Percentiles rank a stretch among this genome's conserved stretches.
These are phyloP conservation scores for Colletotrichum orbiculare DNA, from an alignment of 2,329 filamentous ascomycete genomes.

Conservation along the genomic window DNA sequence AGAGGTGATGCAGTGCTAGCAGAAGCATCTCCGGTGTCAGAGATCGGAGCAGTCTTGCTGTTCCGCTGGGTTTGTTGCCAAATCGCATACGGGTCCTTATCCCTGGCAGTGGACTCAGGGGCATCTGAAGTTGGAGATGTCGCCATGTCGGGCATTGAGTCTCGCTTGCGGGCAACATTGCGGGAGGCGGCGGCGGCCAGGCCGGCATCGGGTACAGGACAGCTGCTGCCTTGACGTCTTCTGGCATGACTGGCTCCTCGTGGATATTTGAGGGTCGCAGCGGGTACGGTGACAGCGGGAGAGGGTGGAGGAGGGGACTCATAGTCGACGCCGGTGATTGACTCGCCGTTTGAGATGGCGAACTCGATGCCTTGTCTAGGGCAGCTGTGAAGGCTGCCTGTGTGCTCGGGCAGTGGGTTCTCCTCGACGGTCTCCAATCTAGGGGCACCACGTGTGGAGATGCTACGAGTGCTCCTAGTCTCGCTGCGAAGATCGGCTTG, in stretches of 20 bases:
- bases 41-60: too few relatives aligned
- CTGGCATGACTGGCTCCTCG: slow-evolving; percentile 1
- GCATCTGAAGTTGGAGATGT: too few relatives aligned
- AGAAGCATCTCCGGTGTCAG: background rate
- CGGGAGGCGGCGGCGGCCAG: slow-evolving; percentile 22
- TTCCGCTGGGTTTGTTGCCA: too few relatives aligned
- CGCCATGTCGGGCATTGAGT: slow-evolving; percentile 24
- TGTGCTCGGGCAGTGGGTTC: slow-evolving; percentile 9
- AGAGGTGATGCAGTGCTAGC: too few relatives aligned
- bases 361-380: slow-evolving; percentile 24
- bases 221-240: slow-evolving; percentile 24
- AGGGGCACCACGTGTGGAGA: slow-evolving; percentile 29
- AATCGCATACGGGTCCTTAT: too few relatives aligned
- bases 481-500: slow-evolving; percentile 29
- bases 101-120: too few relatives aligned
- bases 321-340: background rate
- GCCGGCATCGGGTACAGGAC: slow-evolving; percentile 14
- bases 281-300: slow-evolving; percentile 1
- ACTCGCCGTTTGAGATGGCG: slow-evolving; percentile 6
- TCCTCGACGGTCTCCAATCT: slow-evolving; percentile 32
- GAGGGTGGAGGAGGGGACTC: slow-evolving; percentile 3
- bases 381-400: slow-evolving; percentile 8
- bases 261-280: slow-evolving; percentile 24
- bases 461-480: slow-evolving; percentile 23
- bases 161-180: slow-evolving; percentile 30